A percentile compares a stretch with the other conserved stretches of the same genome.
phyloP scores from a whole-genome alignment of 179 eudicot genomes.

The Camellia oleifera region DNA sequence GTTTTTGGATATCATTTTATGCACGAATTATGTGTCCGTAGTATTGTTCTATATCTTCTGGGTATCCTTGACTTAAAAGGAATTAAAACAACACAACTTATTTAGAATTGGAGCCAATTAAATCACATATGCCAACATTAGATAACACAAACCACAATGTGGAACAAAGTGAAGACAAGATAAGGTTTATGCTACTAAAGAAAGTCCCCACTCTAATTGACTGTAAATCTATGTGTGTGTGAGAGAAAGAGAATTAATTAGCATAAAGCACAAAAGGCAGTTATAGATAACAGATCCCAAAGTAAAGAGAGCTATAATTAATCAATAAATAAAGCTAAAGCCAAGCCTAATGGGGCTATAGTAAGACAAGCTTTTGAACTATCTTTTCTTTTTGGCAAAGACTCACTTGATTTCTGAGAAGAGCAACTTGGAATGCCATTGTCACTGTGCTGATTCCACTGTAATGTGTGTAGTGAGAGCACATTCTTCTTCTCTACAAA shows the following conservation, averaged over 20 bases:
- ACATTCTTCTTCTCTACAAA: conserved; percentile 23
- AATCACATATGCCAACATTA: neutral
- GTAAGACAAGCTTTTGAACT: neutral
- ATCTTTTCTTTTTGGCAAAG: neutral
- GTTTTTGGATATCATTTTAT: no score
- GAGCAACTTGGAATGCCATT: conserved; percentile 16
- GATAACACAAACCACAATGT: neutral
- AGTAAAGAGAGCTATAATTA: neutral
- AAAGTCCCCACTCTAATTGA: neutral
- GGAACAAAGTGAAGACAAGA: conserved; percentile 5
- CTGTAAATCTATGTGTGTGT: neutral
- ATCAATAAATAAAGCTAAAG: conserved; percentile 10
- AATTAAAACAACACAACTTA: neutral
- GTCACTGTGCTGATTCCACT: conserved; percentile 7
- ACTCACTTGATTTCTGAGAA: conserved; percentile 45
- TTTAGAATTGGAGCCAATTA: neutral
- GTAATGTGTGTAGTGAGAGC: conserved; percentile 26
- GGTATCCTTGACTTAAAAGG: no score
- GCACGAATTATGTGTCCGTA: no score
- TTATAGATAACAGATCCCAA: conserved; percentile 12
- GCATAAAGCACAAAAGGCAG: conserved; percentile 12
- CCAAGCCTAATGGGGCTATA: neutral
- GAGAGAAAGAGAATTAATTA: neutral
- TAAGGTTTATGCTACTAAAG: neutral
- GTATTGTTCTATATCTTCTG: no score